Evolutionary conservation across 2,329 filamentous ascomycete species (phyloP).

Genomic region (Ophiostoma triangulosporum): DNA sequence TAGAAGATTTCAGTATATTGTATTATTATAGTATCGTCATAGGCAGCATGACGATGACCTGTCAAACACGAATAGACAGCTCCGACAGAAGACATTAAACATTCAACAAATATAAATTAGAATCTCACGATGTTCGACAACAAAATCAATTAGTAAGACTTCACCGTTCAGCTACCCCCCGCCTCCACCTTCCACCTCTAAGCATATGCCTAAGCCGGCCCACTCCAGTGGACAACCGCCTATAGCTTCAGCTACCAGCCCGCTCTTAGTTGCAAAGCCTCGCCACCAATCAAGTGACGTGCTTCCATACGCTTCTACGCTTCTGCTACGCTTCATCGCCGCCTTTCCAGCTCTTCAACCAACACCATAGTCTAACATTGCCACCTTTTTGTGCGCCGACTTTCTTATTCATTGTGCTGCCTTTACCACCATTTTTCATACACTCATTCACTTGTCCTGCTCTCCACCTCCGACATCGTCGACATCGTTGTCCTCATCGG

Average conservation of each 20-base stretch:
- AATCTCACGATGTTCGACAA: too few relatives aligned
- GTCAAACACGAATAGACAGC: too few relatives aligned
- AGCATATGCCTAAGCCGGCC: neutral
- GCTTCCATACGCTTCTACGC: conserved; percentile 9
- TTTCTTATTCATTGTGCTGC: too few relatives aligned
- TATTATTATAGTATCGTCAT: too few relatives aligned
- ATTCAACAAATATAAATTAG: too few relatives aligned
- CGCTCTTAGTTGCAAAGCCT: conserved; percentile 1
- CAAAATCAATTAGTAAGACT: too few relatives aligned
- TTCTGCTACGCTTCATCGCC: conserved; percentile 9
- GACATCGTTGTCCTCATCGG: neutral
- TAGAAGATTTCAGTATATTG: too few relatives aligned
- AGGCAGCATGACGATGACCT: too few relatives aligned
- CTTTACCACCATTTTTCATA: neutral
- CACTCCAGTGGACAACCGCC: neutral
- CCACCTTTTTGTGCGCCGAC: too few relatives aligned
- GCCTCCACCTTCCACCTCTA: too few relatives aligned
- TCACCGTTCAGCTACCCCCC: too few relatives aligned
- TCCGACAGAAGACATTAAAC: too few relatives aligned
- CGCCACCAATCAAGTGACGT: conserved; percentile 3
- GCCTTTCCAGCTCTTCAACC: neutral
- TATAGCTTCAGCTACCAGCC: neutral
- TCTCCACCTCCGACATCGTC: neutral
- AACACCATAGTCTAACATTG: neutral
- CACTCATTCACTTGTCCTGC: neutral